Percentiles rank a stretch among this genome's conserved stretches.
These are phyloP conservation scores for Marasmius fiardii DNA, from an alignment of 1,284 basidiomycete species.

Conservation along the genomic window DNA sequence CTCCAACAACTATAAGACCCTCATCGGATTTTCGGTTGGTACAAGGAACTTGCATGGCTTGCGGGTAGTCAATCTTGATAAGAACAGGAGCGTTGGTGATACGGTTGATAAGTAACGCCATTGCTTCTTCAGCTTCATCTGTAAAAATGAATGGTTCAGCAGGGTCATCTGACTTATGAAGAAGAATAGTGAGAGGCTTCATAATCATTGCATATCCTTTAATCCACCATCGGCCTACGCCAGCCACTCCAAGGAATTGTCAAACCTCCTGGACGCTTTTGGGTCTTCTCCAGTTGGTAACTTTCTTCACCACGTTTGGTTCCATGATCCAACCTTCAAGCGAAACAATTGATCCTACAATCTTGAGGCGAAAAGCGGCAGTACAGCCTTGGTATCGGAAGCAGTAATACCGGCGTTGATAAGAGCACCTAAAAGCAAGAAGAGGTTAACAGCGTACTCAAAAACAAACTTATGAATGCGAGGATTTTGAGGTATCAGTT, in stretches of 20 bases:
- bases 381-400: constrained; percentile 23
- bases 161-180: constrained; percentile 6
- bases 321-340: constrained; percentile 26
- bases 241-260: constrained; percentile 28
- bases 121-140: constrained; percentile 17
- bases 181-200: constrained; percentile 24
- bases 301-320: constrained; percentile 22
- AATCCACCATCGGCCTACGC: constrained; percentile 28
- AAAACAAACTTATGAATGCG: constrained; percentile 21
- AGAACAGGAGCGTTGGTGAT: constrained; percentile 25
- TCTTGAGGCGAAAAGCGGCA: constrained; percentile 20
- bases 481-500: constrained; percentile 9
- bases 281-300: constrained; percentile 27
- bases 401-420: constrained; percentile 24
- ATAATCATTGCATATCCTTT: constrained; percentile 26
- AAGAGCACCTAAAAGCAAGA: constrained; percentile 19
- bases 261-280: constrained; percentile 25
- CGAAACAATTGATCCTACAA: constrained; percentile 26
- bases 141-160: constrained; percentile 18
- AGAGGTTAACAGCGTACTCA: constrained; percentile 20
- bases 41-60: constrained; percentile 12
- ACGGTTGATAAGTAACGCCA: constrained; percentile 23
- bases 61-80: constrained; percentile 24
- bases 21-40: constrained; percentile 15
- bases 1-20: constrained; percentile 26